A percentile compares a stretch with the other conserved stretches of the same genome.
Conservation (phyloP, 2,329 filamentous ascomycete genomes). For the Hypoxylon sp. region DNA sequence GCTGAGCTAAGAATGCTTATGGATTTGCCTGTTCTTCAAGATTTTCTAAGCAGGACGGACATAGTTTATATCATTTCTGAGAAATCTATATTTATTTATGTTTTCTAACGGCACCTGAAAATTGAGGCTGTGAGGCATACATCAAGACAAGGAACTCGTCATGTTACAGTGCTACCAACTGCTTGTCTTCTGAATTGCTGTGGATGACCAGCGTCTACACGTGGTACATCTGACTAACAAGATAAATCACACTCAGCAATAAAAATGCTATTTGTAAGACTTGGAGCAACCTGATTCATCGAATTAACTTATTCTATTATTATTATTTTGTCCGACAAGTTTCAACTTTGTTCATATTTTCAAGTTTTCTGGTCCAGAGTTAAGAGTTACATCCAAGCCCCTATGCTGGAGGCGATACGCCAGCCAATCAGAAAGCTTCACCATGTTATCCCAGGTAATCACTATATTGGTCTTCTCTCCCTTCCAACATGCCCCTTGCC, state of each 20-base stretch:
- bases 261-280: neutral
- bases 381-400: neutral
- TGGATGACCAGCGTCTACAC: conserved; percentile 27
- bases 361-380: conserved; percentile 1
- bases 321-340: conserved; percentile 2
- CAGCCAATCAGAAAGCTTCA: conserved; percentile 17
- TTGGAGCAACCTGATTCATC: neutral
- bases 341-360: conserved; percentile 10
- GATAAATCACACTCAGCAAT: conserved; percentile 20
- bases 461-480: neutral
- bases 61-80: conserved; percentile 18
- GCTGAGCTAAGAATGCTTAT: neutral
- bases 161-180: conserved; percentile 19
- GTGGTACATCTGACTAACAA: conserved; percentile 24
- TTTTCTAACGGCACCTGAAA: neutral
- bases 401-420: conserved; percentile 28
- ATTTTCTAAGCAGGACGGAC: neutral
- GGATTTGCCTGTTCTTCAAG: neutral
- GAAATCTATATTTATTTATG: conserved; percentile 10
- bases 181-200: conserved; percentile 3
- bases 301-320: conserved; percentile 20
- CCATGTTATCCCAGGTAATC: neutral
- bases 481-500: conserved; percentile 1
- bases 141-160: conserved; percentile 11
- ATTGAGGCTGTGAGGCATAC: conserved; percentile 27